phyloP scores from a whole-genome alignment of 495 filamentous ascomycete species.

The Neurospora sp. region DNA sequence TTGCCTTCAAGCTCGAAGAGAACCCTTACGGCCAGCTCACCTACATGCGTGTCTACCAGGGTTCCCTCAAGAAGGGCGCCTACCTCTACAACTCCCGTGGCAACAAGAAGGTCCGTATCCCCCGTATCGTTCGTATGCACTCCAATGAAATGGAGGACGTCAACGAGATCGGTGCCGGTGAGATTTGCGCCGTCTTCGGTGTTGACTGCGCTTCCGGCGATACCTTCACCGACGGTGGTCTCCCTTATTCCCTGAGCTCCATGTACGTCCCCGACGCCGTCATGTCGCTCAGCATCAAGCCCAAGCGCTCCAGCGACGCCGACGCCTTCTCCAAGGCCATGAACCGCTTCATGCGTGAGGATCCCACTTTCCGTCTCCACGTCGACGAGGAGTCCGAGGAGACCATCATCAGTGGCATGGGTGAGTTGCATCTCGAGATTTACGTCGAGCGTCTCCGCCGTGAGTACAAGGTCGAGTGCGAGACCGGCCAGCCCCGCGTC shows the following conservation, averaged over 20 bases:
- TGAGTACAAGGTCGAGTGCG: constrained; percentile 92
- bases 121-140: constrained; percentile 98
- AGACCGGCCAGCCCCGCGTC: constrained; percentile 93
- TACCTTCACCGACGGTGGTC: constrained; percentile 88
- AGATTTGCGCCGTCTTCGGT: constrained; percentile 98
- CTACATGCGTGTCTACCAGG: constrained; percentile 98
- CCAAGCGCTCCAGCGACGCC: constrained; percentile 85
- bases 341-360: constrained; percentile 96
- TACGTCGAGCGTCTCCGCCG: constrained; percentile 97
- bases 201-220: constrained; percentile 97
- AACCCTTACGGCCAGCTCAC: constrained; percentile 98
- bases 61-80: constrained; percentile 73
- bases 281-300: constrained; percentile 94
- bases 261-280: constrained; percentile 99
- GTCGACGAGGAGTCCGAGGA: constrained; percentile 85
- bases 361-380: constrained; percentile 93
- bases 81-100: constrained; percentile 89
- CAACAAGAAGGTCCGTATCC: constrained; percentile 93
- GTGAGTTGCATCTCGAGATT: constrained; percentile 92
- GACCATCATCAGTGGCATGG: constrained; percentile 98
- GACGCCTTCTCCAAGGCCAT: constrained; percentile 98
- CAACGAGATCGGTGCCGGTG: constrained; percentile 80
- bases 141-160: constrained; percentile 99
- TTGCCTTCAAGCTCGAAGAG: constrained; percentile 99
- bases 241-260: constrained; percentile 94